phyloP scores from a whole-genome alignment of 2,329 filamentous ascomycete genomes.

The Verticillium alfalfae region DNA sequence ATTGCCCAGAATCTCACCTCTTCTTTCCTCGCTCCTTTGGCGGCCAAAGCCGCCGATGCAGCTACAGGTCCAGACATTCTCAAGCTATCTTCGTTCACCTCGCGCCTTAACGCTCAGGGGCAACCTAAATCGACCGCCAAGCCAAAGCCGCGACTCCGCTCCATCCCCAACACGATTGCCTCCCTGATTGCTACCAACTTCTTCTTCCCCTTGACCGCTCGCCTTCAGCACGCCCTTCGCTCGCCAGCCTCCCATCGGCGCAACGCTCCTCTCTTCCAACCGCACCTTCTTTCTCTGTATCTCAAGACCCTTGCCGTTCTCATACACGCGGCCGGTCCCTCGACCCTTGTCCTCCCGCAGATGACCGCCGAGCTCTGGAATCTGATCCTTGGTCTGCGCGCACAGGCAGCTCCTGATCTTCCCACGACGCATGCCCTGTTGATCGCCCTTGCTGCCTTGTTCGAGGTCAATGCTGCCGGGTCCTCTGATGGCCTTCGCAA shows the following conservation, averaged over 20 bases:
- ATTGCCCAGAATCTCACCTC: conserved; percentile 65
- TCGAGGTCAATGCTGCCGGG: conserved; percentile 68
- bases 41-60: conserved; percentile 74
- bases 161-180: conserved; percentile 72
- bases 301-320: conserved; percentile 82
- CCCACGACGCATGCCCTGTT: conserved; percentile 68
- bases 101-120: conserved; percentile 49
- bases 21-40: conserved; percentile 73
- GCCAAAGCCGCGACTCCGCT: conserved; percentile 36
- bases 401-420: conserved; percentile 53
- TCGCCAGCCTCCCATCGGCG: conserved; percentile 25
- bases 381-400: conserved; percentile 67
- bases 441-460: conserved; percentile 70
- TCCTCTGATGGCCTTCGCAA: conserved; percentile 51
- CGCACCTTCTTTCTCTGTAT: conserved; percentile 71
- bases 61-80: conserved; percentile 75
- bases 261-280: conserved; percentile 59
- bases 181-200: conserved; percentile 69
- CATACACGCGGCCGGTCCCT: conserved; percentile 76
- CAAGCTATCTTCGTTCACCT: conserved; percentile 86
- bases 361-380: conserved; percentile 83
- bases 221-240: conserved; percentile 63
- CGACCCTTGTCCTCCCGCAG: conserved; percentile 67
- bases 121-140: conserved; percentile 24
- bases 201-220: conserved; percentile 80